Percentiles rank a stretch among this genome's conserved stretches.
These are phyloP conservation scores for Cryptococcus sp. DNA, from an alignment of 1,284 basidiomycete genomes.

Conservation along the genomic window DNA sequence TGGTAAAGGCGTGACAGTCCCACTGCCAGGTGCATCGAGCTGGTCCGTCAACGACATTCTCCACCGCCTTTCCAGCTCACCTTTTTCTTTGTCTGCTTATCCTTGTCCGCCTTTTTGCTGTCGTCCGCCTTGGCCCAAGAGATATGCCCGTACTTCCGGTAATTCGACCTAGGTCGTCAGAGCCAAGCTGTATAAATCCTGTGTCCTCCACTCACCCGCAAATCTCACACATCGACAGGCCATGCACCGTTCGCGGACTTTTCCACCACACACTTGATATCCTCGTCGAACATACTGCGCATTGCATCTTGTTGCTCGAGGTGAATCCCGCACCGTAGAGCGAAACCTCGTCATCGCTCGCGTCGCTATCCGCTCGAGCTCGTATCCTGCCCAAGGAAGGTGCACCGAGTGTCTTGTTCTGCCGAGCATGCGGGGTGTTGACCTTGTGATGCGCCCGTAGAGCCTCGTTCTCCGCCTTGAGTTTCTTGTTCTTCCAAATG, in stretches of 20 bases:
- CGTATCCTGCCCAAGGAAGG: constrained; percentile 37
- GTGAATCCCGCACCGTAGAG: constrained; percentile 23
- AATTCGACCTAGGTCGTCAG: constrained; percentile 41
- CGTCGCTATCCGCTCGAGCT: constrained; percentile 35
- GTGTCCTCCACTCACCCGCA: constrained; percentile 57
- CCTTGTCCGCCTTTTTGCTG: constrained; percentile 27
- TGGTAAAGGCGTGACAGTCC: constrained; percentile 36
- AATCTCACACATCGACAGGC: constrained; percentile 68
- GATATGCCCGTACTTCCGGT: constrained; percentile 80
- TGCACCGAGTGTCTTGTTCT: constrained; percentile 39
- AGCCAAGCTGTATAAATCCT: not conserved
- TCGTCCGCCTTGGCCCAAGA: constrained; percentile 39
- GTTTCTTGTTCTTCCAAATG: constrained; percentile 45
- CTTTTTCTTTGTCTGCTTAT: constrained; percentile 56
- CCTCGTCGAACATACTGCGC: constrained; percentile 70
- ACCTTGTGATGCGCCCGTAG: constrained; percentile 38
- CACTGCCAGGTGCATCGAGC: constrained; percentile 25
- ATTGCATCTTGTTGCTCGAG: constrained; percentile 41
- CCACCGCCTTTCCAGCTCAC: not conserved
- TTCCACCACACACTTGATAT: constrained; percentile 78
- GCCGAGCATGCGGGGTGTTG: constrained; percentile 32
- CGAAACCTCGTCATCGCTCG: constrained; percentile 53
- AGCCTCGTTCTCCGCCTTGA: constrained; percentile 43
- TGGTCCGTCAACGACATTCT: constrained; percentile 4
- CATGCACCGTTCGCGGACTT: constrained; percentile 64